phyloP scores from a whole-genome alignment of 2,329 filamentous ascomycete species.

The Biscogniauxia mediterranea region DNA sequence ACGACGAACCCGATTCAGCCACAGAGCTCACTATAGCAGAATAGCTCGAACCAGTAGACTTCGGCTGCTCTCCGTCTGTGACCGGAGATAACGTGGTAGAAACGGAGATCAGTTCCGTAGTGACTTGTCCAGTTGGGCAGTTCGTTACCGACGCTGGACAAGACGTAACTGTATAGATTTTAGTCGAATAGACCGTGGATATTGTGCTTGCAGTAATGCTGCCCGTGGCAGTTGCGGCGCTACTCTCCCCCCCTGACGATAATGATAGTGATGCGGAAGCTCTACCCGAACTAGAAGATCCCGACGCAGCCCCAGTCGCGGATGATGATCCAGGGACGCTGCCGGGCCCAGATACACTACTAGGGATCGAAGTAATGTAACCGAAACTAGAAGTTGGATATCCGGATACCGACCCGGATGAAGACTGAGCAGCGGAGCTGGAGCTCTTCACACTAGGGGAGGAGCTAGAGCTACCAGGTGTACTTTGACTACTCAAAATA shows the following conservation, averaged over 20 bases:
- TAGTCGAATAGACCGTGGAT: slow-evolving; percentile 30
- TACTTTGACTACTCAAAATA: not conserved
- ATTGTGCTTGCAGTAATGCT: slow-evolving; percentile 10
- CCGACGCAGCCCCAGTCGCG: not conserved
- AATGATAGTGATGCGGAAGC: slow-evolving; percentile 4
- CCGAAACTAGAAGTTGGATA: slow-evolving; percentile 8
- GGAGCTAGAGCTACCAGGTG: not conserved
- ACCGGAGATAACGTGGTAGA: slow-evolving; percentile 26
- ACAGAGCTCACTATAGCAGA: slow-evolving; percentile 2
- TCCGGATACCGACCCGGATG: slow-evolving; percentile 6
- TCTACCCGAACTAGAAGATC: not conserved
- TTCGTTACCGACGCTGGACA: slow-evolving; percentile 27
- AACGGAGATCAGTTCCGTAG: slow-evolving; percentile 26
- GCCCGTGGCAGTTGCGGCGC: slow-evolving; percentile 6
- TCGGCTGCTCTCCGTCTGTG: slow-evolving; percentile 10
- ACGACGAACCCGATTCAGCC: slow-evolving; percentile 9
- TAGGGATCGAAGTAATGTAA: too few relatives aligned
- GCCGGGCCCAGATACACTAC: not conserved
- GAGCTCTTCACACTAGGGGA: not conserved
- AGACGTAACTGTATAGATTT: slow-evolving; percentile 28
- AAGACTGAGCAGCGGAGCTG: not conserved
- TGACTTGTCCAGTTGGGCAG: slow-evolving; percentile 26
- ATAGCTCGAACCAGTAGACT: slow-evolving; percentile 10
- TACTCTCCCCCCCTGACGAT: not conserved
- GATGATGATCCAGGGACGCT: not conserved